These are phyloP conservation scores for Diplodia intermedia DNA, from an alignment of 2,329 filamentous ascomycete species.

Conservation along the genomic window DNA sequence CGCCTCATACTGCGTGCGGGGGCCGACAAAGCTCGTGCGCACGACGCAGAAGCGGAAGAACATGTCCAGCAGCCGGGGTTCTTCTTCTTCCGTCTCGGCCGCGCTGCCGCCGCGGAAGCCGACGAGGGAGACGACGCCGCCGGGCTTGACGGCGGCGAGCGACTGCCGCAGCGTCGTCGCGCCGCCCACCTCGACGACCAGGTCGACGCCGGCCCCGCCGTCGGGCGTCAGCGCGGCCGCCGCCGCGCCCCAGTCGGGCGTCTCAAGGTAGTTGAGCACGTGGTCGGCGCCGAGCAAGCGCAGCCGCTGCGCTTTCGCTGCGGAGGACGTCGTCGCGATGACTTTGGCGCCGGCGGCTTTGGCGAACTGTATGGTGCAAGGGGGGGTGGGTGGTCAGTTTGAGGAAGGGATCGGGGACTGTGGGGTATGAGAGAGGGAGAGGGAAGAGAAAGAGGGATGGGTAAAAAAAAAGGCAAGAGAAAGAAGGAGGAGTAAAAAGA, in stretches of 20 bases:
- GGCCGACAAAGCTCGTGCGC: slow-evolving; percentile 64
- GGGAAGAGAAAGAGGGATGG: neutral
- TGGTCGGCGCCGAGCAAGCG: slow-evolving; percentile 62
- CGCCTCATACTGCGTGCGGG: slow-evolving; percentile 62
- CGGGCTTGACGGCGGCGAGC: slow-evolving; percentile 60
- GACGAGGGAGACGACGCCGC: slow-evolving; percentile 63
- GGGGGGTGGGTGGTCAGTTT: no score
- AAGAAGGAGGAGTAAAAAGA: neutral
- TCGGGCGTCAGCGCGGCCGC: slow-evolving; percentile 57
- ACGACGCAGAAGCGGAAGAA: slow-evolving; percentile 61
- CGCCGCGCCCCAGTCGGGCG: slow-evolving; percentile 61
- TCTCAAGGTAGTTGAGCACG: slow-evolving; percentile 64
- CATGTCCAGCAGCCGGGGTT: slow-evolving; percentile 62
- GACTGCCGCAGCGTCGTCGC: slow-evolving; percentile 60
- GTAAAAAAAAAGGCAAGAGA: no score
- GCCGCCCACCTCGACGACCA: slow-evolving; percentile 71
- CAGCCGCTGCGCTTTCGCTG: slow-evolving; percentile 57
- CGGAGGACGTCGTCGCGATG: slow-evolving; percentile 63
- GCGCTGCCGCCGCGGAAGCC: slow-evolving; percentile 61
- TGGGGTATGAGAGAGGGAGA: neutral
- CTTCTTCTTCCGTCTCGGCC: slow-evolving; percentile 27
- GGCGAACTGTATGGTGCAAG: slow-evolving; percentile 47
- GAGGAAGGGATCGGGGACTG: neutral
- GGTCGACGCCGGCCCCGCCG: slow-evolving; percentile 62
- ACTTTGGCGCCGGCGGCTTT: slow-evolving; percentile 63